Evolutionary conservation across 306 rosid genomes (phyloP).

Genomic region (Datisca glomerata): DNA sequence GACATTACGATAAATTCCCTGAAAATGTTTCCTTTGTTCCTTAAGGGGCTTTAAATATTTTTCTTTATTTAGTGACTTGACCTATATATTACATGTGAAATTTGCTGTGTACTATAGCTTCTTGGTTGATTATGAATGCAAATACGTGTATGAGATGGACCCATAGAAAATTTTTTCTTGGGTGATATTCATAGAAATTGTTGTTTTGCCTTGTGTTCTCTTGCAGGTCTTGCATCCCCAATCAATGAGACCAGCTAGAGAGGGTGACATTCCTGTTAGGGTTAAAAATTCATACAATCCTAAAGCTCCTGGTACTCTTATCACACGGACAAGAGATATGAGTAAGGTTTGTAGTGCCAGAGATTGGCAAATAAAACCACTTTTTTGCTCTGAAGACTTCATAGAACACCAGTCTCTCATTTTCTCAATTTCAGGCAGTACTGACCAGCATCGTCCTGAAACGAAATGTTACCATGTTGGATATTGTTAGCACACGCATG

Average conservation of each 20-base stretch:
- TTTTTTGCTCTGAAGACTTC: not conserved
- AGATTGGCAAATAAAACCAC: not conserved
- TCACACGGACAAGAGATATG: conserved; percentile 81
- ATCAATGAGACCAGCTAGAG: conserved; percentile 98
- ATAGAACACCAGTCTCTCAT: conserved; percentile 10
- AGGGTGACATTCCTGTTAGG: conserved; percentile 91
- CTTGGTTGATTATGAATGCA: conserved; percentile 9
- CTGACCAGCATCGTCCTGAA: conserved; percentile 89
- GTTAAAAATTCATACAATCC: conserved; percentile 97
- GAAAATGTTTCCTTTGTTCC: too few relatives aligned
- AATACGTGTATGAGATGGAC: not conserved
- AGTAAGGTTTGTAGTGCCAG: conserved; percentile 47
- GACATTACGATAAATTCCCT: too few relatives aligned
- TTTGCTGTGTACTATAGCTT: not conserved
- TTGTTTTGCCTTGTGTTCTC: conserved; percentile 2
- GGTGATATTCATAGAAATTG: too few relatives aligned
- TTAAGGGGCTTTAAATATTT: too few relatives aligned
- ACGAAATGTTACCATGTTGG: conserved; percentile 88
- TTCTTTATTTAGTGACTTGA: too few relatives aligned
- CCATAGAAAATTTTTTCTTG: too few relatives aligned
- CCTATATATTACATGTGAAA: too few relatives aligned
- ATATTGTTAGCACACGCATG: conserved; percentile 96
- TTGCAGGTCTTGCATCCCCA: conserved; percentile 96
- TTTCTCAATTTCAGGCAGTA: conserved; percentile 53
- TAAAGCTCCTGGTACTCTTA: conserved; percentile 88